Evolutionary conservation across 2,329 filamentous ascomycete species (phyloP).

Genomic region (Fonsecaea erecta): DNA sequence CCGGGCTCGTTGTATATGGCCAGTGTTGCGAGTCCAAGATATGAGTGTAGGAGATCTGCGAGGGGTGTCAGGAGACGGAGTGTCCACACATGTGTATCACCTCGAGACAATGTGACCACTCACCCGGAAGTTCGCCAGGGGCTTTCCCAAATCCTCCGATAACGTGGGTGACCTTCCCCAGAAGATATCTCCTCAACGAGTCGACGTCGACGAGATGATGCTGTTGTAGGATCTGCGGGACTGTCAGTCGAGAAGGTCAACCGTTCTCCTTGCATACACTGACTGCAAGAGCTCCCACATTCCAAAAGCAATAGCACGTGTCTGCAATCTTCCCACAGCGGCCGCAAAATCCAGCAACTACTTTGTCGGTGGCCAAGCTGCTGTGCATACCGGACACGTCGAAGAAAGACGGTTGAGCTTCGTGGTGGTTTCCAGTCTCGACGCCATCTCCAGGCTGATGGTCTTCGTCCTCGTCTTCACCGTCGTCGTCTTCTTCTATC

Average conservation of each 20-base stretch:
- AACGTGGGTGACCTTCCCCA: constrained; percentile 83
- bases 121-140: constrained; percentile 59
- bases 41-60: constrained; percentile 80
- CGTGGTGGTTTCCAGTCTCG: constrained; percentile 47
- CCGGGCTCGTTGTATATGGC: constrained; percentile 72
- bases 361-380: neutral
- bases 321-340: constrained; percentile 89
- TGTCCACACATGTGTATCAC: neutral
- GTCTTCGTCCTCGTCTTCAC: constrained; percentile 49
- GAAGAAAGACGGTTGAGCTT: constrained; percentile 1
- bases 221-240: constrained; percentile 61
- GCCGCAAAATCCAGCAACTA: constrained; percentile 77
- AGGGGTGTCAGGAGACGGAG: constrained; percentile 35
- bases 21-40: constrained; percentile 81
- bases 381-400: constrained; percentile 1
- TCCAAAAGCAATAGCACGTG: constrained; percentile 97
- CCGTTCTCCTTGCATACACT: constrained; percentile 22
- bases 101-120: neutral
- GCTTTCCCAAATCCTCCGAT: constrained; percentile 84
- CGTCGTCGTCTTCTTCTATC: constrained; percentile 50
- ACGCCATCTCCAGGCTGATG: neutral
- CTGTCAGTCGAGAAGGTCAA: constrained; percentile 25
- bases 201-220: constrained; percentile 62
- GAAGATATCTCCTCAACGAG: constrained; percentile 74
- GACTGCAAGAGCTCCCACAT: constrained; percentile 65